A percentile compares a stretch with the other conserved stretches of the same genome.
Conservation (phyloP, 176 grass and related monocot genomes). For the Musa acuminata region DNA sequence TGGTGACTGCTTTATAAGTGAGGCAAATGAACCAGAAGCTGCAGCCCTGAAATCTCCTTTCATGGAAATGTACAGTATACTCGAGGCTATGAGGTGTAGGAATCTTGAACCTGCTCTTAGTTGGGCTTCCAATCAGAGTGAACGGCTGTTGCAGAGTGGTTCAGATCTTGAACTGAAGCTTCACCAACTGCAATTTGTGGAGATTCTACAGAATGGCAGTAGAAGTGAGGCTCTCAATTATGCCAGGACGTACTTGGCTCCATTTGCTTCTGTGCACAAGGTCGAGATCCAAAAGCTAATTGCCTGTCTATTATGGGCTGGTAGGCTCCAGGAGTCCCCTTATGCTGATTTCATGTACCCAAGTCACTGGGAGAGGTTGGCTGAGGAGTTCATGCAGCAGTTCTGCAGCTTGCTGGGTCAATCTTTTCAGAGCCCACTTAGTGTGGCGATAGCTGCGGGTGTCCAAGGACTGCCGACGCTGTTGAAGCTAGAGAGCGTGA, state of each 20-base stretch:
- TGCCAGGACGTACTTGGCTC: constrained; percentile 44
- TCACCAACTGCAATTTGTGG: constrained; percentile 70
- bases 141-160: constrained; percentile 41
- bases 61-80: constrained; percentile 70
- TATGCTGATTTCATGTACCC: constrained; percentile 58
- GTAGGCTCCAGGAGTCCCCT: constrained; percentile 62
- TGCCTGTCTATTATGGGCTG: constrained; percentile 59
- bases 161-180: constrained; percentile 83
- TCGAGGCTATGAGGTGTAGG: constrained; percentile 60
- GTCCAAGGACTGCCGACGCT: constrained; percentile 71
- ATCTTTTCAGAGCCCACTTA: constrained; percentile 48
- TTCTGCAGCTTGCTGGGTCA: constrained; percentile 70
- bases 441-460: constrained; percentile 52
- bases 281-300: constrained; percentile 59
- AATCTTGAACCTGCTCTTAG: constrained; percentile 63
- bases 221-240: constrained; percentile 44
- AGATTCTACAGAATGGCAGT: constrained; percentile 57
- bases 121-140: constrained; percentile 63
- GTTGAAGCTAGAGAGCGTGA: constrained; percentile 54
- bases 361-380: constrained; percentile 54
- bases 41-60: constrained; percentile 53
- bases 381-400: constrained; percentile 56
- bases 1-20: constrained; percentile 47
- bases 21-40: constrained; percentile 39
- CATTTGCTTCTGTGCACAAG: constrained; percentile 40